Base-by-base conservation (phyloP, 177 flowering plant species). In the Vitis hybrid region DNA sequence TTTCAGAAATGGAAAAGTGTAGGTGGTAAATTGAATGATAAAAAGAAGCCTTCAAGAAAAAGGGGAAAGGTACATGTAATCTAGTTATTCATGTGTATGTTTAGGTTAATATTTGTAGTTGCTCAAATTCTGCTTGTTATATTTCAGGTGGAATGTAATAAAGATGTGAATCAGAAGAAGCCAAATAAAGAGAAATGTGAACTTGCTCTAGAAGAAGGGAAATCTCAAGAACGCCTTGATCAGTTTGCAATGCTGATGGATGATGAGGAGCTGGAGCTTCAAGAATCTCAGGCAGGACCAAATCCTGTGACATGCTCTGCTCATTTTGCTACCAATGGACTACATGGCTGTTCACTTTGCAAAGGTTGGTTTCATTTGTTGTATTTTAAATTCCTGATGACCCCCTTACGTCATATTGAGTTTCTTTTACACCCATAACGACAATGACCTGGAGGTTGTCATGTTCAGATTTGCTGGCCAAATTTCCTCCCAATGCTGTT, bases 221-320 rank as follows among this genome's bases (percentile, higher is more conserved):
- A 65, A 68, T 73, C 78, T 65, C 70, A 75, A 60, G 90, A 80
- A 72, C 57, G 60, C 66, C 69, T 62, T 11, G 69, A 80, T 73
- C 79, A 71, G 51, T 73, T 74, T 63, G 74, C 74, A 46, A 63
- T 63, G 70, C 81, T 85, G 70, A 74, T 79, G 68, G 99, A 96
- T 82, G 99, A 96, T 74, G 99, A 96, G 77, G 98, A 96, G 72
- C 79, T 96, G 63, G 99, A 96, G 83, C 77, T 91, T 62, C 78
- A 84, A 78, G 97, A 96, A 77, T 70, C 84, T 73, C 91, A 86
- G 72, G 89, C 84, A 48, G 88, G 91, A 69, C 82, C 89, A 40
- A 85, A 84, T 81, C 86, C 89, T 19, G 67, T 81, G 19, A 79
- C 85, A 24, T 91, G 96, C 78, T 81, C 88, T 51, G 86, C 86